phyloP scores from a whole-genome alignment of 148 eudicot species.

The Vaccinium vitisidaea region DNA sequence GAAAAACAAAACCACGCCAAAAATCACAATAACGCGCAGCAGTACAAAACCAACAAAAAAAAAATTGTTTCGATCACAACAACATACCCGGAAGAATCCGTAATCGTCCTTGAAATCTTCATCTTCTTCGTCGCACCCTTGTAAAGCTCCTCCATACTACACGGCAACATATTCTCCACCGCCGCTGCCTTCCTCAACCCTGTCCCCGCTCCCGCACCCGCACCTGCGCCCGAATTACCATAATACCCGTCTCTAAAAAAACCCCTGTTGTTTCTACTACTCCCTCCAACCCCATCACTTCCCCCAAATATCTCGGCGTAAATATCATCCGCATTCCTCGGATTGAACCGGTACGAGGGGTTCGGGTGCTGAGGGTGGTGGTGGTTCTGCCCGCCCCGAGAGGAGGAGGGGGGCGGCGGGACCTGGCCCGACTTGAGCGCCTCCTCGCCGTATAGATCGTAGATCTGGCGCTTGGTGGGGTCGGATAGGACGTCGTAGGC shows the following conservation, averaged over 20 bases:
- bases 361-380: conserved; percentile 32
- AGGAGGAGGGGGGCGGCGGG: conserved; percentile 60
- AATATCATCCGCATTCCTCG: conserved; percentile 85
- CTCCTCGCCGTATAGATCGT: conserved; percentile 87
- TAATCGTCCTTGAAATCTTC: conserved; percentile 76
- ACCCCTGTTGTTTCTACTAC: conserved; percentile 26
- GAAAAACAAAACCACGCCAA: neutral
- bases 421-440: conserved; percentile 74
- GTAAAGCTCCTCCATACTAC: conserved; percentile 83
- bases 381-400: conserved; percentile 25
- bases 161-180: conserved; percentile 67
- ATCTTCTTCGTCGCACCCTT: conserved; percentile 85
- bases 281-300: conserved; percentile 9
- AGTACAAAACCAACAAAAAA: neutral
- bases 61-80: neutral
- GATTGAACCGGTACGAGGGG: conserved; percentile 65
- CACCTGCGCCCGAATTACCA: neutral
- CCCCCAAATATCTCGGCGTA: conserved; percentile 75
- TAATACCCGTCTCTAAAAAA: conserved; percentile 33
- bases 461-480: conserved; percentile 89
- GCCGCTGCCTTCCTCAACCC: conserved; percentile 57
- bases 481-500: conserved; percentile 87
- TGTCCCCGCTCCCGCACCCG: neutral
- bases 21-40: neutral
- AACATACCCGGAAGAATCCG: conserved; percentile 61